Percentiles rank a stretch among this genome's conserved stretches.
phyloP scores from a whole-genome alignment of 1,284 basidiomycete genomes.

The Meira nashicola region DNA sequence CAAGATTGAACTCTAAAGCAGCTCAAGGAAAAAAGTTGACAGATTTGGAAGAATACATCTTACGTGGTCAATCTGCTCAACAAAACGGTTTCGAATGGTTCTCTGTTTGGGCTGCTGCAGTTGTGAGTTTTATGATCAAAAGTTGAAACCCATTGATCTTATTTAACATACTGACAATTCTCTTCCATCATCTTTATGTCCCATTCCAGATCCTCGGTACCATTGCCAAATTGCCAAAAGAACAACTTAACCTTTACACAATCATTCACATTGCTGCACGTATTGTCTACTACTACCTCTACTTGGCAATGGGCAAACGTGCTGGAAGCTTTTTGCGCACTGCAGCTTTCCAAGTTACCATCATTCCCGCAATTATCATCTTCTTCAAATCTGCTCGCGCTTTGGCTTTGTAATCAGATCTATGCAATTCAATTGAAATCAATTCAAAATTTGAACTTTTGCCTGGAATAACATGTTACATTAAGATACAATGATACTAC shows the following conservation, averaged over 20 bases:
- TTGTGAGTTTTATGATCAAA: too few species aligned
- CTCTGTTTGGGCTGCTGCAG: conserved; percentile 14
- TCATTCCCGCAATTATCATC: background rate
- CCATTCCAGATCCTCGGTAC: conserved; percentile 29
- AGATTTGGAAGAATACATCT: conserved; percentile 25
- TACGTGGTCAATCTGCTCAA: conserved; percentile 27
- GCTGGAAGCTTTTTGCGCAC: conserved; percentile 13
- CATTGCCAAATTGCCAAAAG: conserved; percentile 28
- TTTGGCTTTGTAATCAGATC: background rate
- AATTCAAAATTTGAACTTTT: background rate
- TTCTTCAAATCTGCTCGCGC: background rate
- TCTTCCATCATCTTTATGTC: background rate
- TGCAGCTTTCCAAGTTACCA: conserved; percentile 13
- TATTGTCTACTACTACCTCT: conserved; percentile 28
- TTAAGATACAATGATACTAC: background rate
- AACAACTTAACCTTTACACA: conserved; percentile 31
- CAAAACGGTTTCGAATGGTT: conserved; percentile 21
- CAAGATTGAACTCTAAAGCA: conserved; percentile 23
- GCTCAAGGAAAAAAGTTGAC: conserved; percentile 22
- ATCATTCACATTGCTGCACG: conserved; percentile 29
- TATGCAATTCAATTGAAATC: background rate
- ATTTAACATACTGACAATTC: background rate
- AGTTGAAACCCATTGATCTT: too few species aligned
- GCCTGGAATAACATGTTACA: background rate
- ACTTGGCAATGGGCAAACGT: conserved; percentile 14